Evolutionary conservation across 2,329 filamentous ascomycete species (phyloP).

Genomic region (Hypocreales sp.): DNA sequence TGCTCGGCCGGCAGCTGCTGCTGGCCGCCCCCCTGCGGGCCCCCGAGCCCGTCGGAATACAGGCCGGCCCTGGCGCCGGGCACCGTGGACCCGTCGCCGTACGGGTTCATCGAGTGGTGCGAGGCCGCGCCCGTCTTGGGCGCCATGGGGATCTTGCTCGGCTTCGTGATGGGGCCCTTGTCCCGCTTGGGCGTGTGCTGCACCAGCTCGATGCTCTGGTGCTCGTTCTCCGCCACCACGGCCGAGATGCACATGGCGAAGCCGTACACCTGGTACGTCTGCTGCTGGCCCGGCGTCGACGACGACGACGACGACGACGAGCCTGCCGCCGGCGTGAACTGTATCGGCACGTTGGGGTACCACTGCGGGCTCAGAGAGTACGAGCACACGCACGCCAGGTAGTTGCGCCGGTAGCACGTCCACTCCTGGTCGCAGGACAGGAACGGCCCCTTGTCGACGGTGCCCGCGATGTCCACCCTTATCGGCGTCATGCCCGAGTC

Average conservation of each 20-base stretch:
- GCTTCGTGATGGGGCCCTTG: slow-evolving; percentile 67
- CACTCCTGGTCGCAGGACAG: slow-evolving; percentile 57
- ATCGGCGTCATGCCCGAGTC: slow-evolving; percentile 35
- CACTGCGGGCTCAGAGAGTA: slow-evolving; percentile 49
- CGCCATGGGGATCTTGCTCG: slow-evolving; percentile 50
- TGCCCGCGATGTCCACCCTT: slow-evolving; percentile 59
- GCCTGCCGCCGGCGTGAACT: slow-evolving; percentile 31
- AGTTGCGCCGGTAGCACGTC: slow-evolving; percentile 88
- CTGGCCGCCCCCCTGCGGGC: slow-evolving; percentile 9
- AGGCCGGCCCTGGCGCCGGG: slow-evolving; percentile 10
- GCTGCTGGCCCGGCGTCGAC: no score
- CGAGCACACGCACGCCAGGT: slow-evolving; percentile 73
- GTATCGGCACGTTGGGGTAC: slow-evolving; percentile 27
- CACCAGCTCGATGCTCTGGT: slow-evolving; percentile 68
- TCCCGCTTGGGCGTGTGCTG: slow-evolving; percentile 88
- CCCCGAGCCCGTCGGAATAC: slow-evolving; percentile 27
- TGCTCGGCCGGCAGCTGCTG: slow-evolving; percentile 34
- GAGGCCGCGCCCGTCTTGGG: slow-evolving; percentile 46
- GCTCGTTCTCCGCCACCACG: slow-evolving; percentile 59
- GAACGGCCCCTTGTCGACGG: slow-evolving; percentile 85
- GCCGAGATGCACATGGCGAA: slow-evolving; percentile 80
- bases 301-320: slow-evolving; percentile 1
- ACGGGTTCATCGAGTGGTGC: slow-evolving; percentile 30
- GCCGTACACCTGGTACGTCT: slow-evolving; percentile 50
- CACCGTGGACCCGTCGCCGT: slow-evolving; percentile 18